phyloP scores from a whole-genome alignment of 306 rosid genomes.

The Nissolia schottii region DNA sequence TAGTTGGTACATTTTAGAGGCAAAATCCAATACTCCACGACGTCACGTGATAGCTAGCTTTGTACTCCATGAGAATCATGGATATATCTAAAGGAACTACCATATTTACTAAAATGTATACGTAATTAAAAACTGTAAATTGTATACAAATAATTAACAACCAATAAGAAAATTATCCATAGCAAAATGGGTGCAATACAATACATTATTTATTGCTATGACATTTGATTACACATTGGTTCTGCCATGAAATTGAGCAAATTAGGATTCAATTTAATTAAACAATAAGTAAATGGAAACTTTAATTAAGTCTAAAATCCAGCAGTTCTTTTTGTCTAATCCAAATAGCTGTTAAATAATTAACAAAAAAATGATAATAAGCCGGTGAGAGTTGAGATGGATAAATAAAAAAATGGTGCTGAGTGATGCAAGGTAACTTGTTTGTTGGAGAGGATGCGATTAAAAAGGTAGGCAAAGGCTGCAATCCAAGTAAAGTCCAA shows the following conservation, averaged over 20 bases:
- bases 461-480: slow-evolving; percentile 25
- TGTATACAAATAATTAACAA: neutral
- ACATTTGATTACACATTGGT: neutral
- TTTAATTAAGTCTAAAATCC: neutral
- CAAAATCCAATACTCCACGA: slow-evolving; percentile 16
- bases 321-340: neutral
- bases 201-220: neutral
- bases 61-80: neutral
- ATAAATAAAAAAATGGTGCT: neutral
- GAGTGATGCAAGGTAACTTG: neutral
- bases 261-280: neutral
- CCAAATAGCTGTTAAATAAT: neutral
- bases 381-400: neutral
- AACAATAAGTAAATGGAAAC: neutral
- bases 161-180: neutral
- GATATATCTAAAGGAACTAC: neutral
- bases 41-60: neutral
- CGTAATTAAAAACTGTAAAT: neutral
- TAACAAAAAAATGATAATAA: neutral
- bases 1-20: neutral
- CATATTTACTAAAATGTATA: neutral
- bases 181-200: neutral
- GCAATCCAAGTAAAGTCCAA: slow-evolving; percentile 30
- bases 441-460: slow-evolving; percentile 14
- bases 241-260: neutral